These are phyloP conservation scores for Amylostereum chailletii DNA, from an alignment of 1,284 basidiomycete genomes.

Conservation along the genomic window DNA sequence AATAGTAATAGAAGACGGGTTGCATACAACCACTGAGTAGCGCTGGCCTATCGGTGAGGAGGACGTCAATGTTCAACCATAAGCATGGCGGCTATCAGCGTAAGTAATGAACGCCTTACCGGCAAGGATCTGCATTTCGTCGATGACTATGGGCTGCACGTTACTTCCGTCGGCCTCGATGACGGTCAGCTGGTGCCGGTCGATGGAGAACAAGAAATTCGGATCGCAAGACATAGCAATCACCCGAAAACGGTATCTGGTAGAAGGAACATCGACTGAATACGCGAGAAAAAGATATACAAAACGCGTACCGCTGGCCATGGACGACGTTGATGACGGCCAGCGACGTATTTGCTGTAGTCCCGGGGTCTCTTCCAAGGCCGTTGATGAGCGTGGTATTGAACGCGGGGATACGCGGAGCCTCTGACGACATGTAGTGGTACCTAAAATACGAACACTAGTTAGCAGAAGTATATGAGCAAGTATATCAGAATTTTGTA, in stretches of 20 bases:
- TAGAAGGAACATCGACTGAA: not conserved
- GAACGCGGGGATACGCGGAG: constrained; percentile 13
- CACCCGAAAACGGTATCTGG: constrained; percentile 26
- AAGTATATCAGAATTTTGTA: not conserved
- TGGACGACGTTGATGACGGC: constrained; percentile 26
- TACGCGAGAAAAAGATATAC: not conserved
- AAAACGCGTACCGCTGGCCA: constrained; percentile 16
- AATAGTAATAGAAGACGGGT: not conserved
- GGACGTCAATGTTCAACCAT: no score
- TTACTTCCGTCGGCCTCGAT: constrained; percentile 46
- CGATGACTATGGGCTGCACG: constrained; percentile 21
- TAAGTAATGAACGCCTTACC: no score
- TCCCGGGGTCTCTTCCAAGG: constrained; percentile 22
- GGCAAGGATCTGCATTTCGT: constrained; percentile 14
- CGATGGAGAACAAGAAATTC: constrained; percentile 33
- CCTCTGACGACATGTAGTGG: not conserved
- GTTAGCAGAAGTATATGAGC: not conserved
- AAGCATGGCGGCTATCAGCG: no score
- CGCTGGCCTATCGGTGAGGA: not conserved
- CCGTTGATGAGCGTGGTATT: constrained; percentile 45
- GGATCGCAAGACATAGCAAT: constrained; percentile 23
- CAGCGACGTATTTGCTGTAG: constrained; percentile 19
- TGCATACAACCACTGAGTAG: constrained; percentile 7
- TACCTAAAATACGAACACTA: not conserved
- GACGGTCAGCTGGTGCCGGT: constrained; percentile 36